Percentiles rank a stretch among this genome's conserved stretches.
phyloP scores from a whole-genome alignment of 2,329 filamentous ascomycete genomes.

The Phyllosticta citriasiana region DNA sequence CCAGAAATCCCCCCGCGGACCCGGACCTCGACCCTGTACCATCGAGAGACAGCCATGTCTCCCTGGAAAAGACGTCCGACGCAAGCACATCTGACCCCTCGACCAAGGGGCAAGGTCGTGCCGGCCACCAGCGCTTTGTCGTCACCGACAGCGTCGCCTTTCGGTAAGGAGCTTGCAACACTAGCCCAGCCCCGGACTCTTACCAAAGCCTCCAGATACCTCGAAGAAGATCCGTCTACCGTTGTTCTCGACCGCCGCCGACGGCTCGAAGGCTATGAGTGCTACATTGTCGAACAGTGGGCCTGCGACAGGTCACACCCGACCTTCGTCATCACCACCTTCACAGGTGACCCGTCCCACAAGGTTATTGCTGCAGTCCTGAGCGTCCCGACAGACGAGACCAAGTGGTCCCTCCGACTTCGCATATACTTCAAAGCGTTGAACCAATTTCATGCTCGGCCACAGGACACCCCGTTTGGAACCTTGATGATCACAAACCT shows the following conservation, averaged over 20 bases:
- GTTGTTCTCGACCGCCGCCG: conserved; percentile 62
- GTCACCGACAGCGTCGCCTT: conserved; percentile 58
- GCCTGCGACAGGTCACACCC: conserved; percentile 84
- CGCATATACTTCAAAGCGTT: conserved; percentile 79
- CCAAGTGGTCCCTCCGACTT: conserved; percentile 67
- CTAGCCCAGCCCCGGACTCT: background rate
- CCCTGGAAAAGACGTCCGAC: conserved; percentile 2
- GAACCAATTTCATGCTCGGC: conserved; percentile 72
- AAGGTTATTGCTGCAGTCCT: conserved; percentile 70
- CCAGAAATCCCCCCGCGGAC: background rate
- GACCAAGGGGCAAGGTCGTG: conserved; percentile 16
- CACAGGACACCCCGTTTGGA: conserved; percentile 71
- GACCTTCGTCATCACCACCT: conserved; percentile 85
- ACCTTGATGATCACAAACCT: conserved; percentile 91
- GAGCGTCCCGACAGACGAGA: conserved; percentile 70
- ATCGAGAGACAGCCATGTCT: background rate
- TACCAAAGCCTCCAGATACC: conserved; percentile 39
- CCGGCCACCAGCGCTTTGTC: conserved; percentile 47
- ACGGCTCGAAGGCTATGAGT: conserved; percentile 71
- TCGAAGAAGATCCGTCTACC: conserved; percentile 75
- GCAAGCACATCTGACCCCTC: background rate
- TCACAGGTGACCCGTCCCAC: conserved; percentile 77
- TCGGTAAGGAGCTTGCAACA: conserved; percentile 23
- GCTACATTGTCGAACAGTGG: conserved; percentile 97
- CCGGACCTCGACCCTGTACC: background rate